Evolutionary conservation across 345 rosid species (phyloP), one percentile per base, ranked within the genome.

Genomic region (Hevea brasiliensis): DNA sequence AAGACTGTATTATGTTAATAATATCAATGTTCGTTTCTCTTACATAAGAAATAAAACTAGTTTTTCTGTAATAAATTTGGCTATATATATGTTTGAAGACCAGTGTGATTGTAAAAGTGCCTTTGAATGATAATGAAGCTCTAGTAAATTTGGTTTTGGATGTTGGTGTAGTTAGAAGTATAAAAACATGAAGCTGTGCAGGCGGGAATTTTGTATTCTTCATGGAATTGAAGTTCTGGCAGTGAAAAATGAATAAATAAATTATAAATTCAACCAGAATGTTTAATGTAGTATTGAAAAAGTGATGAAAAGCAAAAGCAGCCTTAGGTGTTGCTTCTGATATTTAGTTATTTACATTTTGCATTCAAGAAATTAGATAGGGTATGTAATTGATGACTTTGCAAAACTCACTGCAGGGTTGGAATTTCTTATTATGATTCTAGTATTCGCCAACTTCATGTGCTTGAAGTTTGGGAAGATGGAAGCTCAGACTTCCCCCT

Each of bases 381-480:
- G 18, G 11, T 32, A 21, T 56, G 6, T 26, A 37, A 1, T 23
- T 44, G 51, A 50, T 32, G 47, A 57, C 24, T 68, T 68, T 24
- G 14, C 26, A 3, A 23, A 54, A 24, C 23, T 24, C 62, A 68
- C 9, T 27, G 44, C 84, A 94, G 99, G 75, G 82, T 92, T 74
- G 99, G 99, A 75, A 74, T 94, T 83, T 79, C 99, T 65, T 94
- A 94, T 78, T 94, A 94, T 53, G 99, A 92, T 83, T 81, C 86
- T 70, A 84, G 88, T 77, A 74, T 82, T 76, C 89, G 97, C 75
- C 92, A 92, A 83, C 97, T 94, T 78, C 83, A 92, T 78, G 96
- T 92, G 74, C 85, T 92, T 77, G 99, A 94, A 87, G 81, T 84
- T 78, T 94, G 97, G 98, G 99, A 94, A 79, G 99, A 90, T 79